These are phyloP conservation scores for Nissolia schottii DNA, from an alignment of 306 rosid genomes.

Conservation along the genomic window DNA sequence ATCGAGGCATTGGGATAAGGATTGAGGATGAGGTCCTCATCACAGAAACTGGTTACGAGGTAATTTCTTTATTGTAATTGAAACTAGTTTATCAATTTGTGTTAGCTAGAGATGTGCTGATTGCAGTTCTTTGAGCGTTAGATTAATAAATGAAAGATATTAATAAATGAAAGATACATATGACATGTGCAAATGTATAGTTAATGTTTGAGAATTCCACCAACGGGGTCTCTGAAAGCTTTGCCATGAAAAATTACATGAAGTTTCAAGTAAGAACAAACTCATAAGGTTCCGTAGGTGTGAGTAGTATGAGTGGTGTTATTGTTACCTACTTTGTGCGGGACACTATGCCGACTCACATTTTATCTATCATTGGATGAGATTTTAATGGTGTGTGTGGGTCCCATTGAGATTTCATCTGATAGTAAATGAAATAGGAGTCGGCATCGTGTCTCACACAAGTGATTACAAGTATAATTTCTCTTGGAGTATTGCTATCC, in stretches of 20 bases:
- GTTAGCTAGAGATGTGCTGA: constrained; percentile 1
- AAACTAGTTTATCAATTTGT: not conserved
- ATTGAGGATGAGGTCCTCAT: constrained; percentile 91
- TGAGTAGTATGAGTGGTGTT: no score
- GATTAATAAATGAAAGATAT: not conserved
- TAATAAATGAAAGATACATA: not conserved
- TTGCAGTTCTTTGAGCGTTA: not conserved
- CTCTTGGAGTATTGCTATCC: no score
- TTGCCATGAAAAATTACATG: not conserved
- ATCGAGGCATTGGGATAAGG: constrained; percentile 77
- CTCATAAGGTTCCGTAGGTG: not conserved
- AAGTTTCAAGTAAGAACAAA: not conserved
- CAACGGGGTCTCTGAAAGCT: not conserved
- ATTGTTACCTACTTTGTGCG: no score
- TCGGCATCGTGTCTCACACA: no score
- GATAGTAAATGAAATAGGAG: no score
- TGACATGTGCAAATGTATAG: not conserved
- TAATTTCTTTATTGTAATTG: constrained; percentile 18
- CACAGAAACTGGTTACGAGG: constrained; percentile 74
- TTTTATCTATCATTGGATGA: no score
- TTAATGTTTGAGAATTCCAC: not conserved
- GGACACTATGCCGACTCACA: no score
- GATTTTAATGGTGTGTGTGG: no score
- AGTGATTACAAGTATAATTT: no score
- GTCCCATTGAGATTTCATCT: no score